Evolutionary conservation across 306 rosid genomes (phyloP), one percentile per base, ranked within the genome.

Genomic region (Prunus armeniaca): DNA sequence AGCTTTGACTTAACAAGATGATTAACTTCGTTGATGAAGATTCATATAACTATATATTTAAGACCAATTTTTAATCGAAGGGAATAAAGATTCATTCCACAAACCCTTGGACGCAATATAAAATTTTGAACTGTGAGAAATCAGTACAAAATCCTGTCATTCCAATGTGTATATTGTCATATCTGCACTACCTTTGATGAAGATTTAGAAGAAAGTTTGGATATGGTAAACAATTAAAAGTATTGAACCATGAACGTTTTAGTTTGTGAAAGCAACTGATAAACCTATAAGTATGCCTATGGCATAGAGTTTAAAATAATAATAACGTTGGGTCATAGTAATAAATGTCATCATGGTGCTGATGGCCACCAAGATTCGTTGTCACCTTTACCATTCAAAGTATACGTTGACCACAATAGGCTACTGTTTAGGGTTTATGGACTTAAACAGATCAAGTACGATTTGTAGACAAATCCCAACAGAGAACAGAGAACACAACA

Each of bases 101-200:
- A 30, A 4, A 32, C 7, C 38, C 7, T 32, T 32, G 0, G 5
- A 32, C 38, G 0, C 1, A 0, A 1, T 13, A 50, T 50, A 19
- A 38, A 38, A 38, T 38, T 38, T 38, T 38, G 0, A 38, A 38
- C 43, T 6, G 2, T 1, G 2, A 38, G 24, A 56, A 56, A 3
- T 0, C 19, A 12, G 22, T 10, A 10, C 12, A 12, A 25, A 60
- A 28, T 60, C 19, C 9, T 12, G 34, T 3, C 3, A 60, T 60
- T 13, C 13, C 8, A 27, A 60, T 25, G 10, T 28, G 17, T 62
- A 68, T 47, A 67, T 34, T 75, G 22, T 79, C 83, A 85, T 74
- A 84, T 88, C 88, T 76, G 57, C 95, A 72, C 89, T 65, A n/a
- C 84, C 92, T 89, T 91, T 83, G 24, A 86, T 76, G 86, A 84